Percentiles rank a stretch among this genome's conserved stretches.
These are phyloP conservation scores for Epichloe scottii DNA, from an alignment of 2,329 filamentous ascomycete genomes.

Conservation along the genomic window DNA sequence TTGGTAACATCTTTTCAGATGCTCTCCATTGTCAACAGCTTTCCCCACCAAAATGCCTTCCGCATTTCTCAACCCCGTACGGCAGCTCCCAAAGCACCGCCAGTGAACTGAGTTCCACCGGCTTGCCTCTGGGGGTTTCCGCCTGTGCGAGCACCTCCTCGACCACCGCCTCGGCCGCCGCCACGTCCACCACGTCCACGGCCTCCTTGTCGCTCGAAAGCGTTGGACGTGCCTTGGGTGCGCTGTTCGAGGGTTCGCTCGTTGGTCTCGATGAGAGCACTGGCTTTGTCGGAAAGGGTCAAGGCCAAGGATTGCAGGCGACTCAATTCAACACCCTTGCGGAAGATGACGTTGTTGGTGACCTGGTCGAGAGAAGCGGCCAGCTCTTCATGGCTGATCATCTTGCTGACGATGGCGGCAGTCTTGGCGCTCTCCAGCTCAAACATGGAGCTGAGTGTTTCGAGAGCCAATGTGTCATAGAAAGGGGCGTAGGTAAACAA, in stretches of 20 bases:
- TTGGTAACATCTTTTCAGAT: not conserved
- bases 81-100: slow-evolving; percentile 61
- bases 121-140: slow-evolving; percentile 53
- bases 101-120: slow-evolving; percentile 68
- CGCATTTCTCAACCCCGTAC: slow-evolving; percentile 38
- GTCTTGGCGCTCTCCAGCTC: slow-evolving; percentile 87
- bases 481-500: slow-evolving; percentile 99
- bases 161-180: slow-evolving; percentile 49
- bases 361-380: slow-evolving; percentile 95
- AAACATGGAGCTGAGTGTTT: slow-evolving; percentile 85
- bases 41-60: too few relatives aligned
- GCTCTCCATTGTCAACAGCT: not conserved
- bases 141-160: slow-evolving; percentile 46
- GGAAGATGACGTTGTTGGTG: slow-evolving; percentile 94
- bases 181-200: slow-evolving; percentile 55
- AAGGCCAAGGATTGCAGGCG: slow-evolving; percentile 90
- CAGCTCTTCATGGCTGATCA: slow-evolving; percentile 98
- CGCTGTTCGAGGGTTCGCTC: slow-evolving; percentile 95
- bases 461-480: slow-evolving; percentile 89
- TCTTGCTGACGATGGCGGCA: slow-evolving; percentile 90
- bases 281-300: slow-evolving; percentile 91
- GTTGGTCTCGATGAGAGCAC: slow-evolving; percentile 89
- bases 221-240: slow-evolving; percentile 89
- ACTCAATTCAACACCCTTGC: slow-evolving; percentile 96
- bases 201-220: slow-evolving; percentile 85